Percentiles rank a stretch among this genome's conserved stretches.
Evolutionary conservation across 305 asterid genomes (phyloP).

Genomic region (Coffea humblotiana): DNA sequence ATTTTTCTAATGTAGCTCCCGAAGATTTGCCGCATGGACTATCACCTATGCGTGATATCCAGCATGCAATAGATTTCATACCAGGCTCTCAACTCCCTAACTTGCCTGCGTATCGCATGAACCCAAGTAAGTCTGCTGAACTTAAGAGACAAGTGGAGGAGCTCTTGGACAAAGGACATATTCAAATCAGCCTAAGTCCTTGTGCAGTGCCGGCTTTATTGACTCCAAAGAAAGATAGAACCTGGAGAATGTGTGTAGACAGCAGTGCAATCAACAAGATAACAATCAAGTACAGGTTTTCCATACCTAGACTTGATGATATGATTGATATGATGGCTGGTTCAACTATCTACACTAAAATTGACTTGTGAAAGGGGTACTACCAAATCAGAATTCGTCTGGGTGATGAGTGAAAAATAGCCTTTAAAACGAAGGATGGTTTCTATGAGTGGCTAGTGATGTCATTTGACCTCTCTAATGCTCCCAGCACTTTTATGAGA

Average conservation of each 20-base stretch:
- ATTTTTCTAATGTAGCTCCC: not conserved
- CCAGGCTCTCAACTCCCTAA: constrained; percentile 3
- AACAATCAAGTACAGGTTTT: not conserved
- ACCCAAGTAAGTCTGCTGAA: not conserved
- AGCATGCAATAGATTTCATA: constrained; percentile 7
- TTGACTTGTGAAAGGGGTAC: no score
- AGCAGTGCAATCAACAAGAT: not conserved
- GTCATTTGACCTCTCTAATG: no score
- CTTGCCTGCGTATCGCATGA: not conserved
- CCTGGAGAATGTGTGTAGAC: not conserved
- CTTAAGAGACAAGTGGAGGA: not conserved
- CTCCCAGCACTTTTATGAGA: no score
- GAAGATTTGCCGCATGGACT: not conserved
- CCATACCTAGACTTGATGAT: not conserved
- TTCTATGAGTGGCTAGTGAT: not conserved
- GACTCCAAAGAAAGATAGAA: not conserved
- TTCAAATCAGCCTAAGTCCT: not conserved
- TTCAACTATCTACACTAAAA: no score
- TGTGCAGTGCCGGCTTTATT: not conserved
- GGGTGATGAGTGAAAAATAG: not conserved
- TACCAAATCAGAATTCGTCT: not conserved
- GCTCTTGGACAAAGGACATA: not conserved
- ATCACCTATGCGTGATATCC: not conserved
- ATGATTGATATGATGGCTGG: no score
- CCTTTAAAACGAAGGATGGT: not conserved